Base-by-base conservation (phyloP, 441 rosid genomes). In the Arabidopsis hybrid region DNA sequence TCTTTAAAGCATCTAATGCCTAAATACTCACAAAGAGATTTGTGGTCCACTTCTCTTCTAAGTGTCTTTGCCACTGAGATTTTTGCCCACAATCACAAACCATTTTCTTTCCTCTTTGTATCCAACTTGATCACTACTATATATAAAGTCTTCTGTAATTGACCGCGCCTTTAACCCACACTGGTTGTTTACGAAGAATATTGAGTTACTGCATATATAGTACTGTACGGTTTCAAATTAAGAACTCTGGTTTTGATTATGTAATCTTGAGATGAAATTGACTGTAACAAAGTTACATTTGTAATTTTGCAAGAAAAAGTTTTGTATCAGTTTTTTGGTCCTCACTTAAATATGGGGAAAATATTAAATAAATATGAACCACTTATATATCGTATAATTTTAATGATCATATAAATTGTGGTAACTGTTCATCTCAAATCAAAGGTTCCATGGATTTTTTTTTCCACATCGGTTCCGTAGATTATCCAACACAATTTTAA, bases 1-100 rank as follows among this genome's bases (percentile, higher is more conserved):
- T 85, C 90, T 87, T 89, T 83, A 85, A 85, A 86, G 93, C 91
- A 86, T 86, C 91, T 81, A 87, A 79, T 69, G 78, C 69, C 72
- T 32, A 85, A 76, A 82, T 78, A 62, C 66, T 56, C 78, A 21
- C 60, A 81, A 67, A 75, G 65, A 77, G 63, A 65, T 65, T 1
- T 66, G n/a, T 61, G 93, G 93, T 88, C 91, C 93, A 85, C 91
- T 50, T 56, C 59, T 66, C 76, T 72, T 66, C 80, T 86, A 38
- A 45, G 52, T 60, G 70, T 66, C 60, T 76, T 75, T 63, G 80
- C 87, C 89, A 83, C 84, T 66, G 85, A 84, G 91, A 83, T 85
- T 83, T 83, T 66, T 76, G 72, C 57, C 76, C 80, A 67, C 62
- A 31, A 60, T 60, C 68, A 17, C 4, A 31, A 56, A 69, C 78